Conservation (phyloP, 169 alveolate genomes). For the Plasmodium sp. region DNA sequence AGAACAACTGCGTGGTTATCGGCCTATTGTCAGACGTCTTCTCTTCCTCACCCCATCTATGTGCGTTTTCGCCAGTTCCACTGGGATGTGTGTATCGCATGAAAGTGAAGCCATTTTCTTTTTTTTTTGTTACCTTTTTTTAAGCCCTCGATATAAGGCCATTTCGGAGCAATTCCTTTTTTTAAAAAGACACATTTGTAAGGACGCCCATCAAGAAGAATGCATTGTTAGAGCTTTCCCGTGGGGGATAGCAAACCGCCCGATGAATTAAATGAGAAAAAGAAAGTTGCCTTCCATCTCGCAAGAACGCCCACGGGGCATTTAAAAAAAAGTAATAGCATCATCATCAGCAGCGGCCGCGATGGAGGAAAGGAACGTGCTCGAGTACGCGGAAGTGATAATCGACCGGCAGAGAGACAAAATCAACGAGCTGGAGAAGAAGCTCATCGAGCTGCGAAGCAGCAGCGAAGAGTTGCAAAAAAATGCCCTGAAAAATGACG, state of each 20-base stretch:
- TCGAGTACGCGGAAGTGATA: conserved; percentile 75
- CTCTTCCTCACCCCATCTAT: background rate
- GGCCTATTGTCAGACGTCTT: background rate
- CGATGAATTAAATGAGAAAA: background rate
- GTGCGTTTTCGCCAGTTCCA: background rate
- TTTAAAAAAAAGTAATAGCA: background rate
- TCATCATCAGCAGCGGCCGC: background rate
- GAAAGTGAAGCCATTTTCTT: background rate
- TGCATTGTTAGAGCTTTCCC: background rate
- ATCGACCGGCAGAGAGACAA: conserved; percentile 74
- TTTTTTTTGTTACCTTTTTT: background rate
- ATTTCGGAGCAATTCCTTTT: background rate
- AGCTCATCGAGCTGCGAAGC: conserved; percentile 38
- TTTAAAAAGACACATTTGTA: background rate
- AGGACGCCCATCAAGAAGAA: background rate
- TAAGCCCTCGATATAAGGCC: background rate
- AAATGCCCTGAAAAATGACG: conserved; percentile 46
- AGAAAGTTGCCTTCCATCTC: background rate
- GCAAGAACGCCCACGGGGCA: background rate
- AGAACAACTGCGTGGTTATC: background rate
- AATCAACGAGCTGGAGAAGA: conserved; percentile 66
- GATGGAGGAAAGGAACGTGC: conserved; percentile 71
- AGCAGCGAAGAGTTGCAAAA: conserved; percentile 69
- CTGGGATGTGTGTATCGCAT: background rate
- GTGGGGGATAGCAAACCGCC: background rate